A percentile compares a stretch with the other conserved stretches of the same genome.
These are phyloP conservation scores for Cylindrodendrum hubeiense DNA, from an alignment of 2,329 filamentous ascomycete genomes.

Conservation along the genomic window DNA sequence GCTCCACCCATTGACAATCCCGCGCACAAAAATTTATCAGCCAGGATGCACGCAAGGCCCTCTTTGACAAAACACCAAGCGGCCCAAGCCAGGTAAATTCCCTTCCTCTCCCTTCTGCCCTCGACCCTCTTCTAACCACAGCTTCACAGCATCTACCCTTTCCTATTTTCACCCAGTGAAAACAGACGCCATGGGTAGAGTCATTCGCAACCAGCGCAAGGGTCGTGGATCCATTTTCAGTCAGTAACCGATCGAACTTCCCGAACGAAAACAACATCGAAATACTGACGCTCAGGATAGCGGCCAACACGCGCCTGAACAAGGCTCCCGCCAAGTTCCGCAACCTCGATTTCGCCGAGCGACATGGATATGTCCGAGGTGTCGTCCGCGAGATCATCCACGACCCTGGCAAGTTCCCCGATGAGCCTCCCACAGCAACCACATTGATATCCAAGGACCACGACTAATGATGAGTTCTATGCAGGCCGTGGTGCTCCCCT, in stretches of 20 bases:
- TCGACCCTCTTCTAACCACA: slow-evolving; percentile 47
- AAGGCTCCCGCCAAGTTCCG: slow-evolving; percentile 90
- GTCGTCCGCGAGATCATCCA: slow-evolving; percentile 99
- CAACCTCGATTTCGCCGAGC: slow-evolving; percentile 95
- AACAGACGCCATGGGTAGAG: slow-evolving; percentile 65
- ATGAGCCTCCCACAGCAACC: slow-evolving; percentile 29
- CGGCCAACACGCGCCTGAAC: slow-evolving; percentile 89
- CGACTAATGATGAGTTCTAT: slow-evolving; percentile 43
- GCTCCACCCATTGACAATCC: slow-evolving; percentile 40
- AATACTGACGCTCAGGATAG: slow-evolving; percentile 58
- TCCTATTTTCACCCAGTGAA: slow-evolving; percentile 49
- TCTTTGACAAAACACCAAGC: slow-evolving; percentile 56
- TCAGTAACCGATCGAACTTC: slow-evolving; percentile 51
- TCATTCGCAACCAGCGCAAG: slow-evolving; percentile 76
- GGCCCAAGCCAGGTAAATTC: slow-evolving; percentile 55
- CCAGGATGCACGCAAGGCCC: slow-evolving; percentile 41
- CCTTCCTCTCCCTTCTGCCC: slow-evolving; percentile 41
- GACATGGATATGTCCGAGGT: slow-evolving; percentile 97
- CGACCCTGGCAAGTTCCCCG: slow-evolving; percentile 78
- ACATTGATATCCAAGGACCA: slow-evolving; percentile 32
- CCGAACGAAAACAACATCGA: slow-evolving; percentile 40
- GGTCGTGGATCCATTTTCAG: slow-evolving; percentile 71
- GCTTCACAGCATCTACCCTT: slow-evolving; percentile 49
- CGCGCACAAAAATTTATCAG: slow-evolving; percentile 56
- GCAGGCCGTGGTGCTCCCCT: slow-evolving; percentile 90